phyloP scores from a whole-genome alignment of 2,329 filamentous ascomycete genomes.

The Cercospora canescens region DNA sequence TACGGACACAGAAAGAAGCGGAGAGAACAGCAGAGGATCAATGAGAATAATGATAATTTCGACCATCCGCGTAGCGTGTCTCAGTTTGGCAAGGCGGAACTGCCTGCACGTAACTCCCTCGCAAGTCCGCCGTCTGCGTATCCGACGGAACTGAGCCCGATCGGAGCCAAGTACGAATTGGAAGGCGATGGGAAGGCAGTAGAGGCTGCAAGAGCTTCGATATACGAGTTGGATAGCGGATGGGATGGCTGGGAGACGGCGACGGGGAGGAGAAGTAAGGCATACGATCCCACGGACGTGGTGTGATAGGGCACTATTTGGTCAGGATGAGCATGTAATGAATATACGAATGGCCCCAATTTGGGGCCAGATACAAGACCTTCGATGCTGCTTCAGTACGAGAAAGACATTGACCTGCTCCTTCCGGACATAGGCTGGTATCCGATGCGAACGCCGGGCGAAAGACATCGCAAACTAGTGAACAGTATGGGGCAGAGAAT shows the following conservation, averaged over 20 bases:
- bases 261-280: constrained; percentile 17
- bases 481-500: too few relatives aligned
- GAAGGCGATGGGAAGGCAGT: constrained; percentile 6
- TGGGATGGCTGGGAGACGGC: constrained; percentile 16
- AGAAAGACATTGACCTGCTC: too few relatives aligned
- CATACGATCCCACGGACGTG: constrained; percentile 17
- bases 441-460: too few relatives aligned
- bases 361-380: too few relatives aligned
- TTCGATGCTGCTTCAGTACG: too few relatives aligned
- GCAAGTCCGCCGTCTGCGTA: background rate
- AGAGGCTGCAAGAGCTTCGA: constrained; percentile 16
- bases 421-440: too few relatives aligned
- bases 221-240: constrained; percentile 20
- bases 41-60: background rate
- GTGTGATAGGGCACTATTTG: background rate
- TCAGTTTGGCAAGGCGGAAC: constrained; percentile 14
- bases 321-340: constrained; percentile 1
- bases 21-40: constrained; percentile 2
- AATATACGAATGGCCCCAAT: constrained; percentile 4
- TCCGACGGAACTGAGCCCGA: constrained; percentile 9
- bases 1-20: constrained; percentile 13
- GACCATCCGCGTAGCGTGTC: background rate
- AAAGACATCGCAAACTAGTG: too few relatives aligned
- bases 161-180: constrained; percentile 3
- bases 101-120: background rate